These are phyloP conservation scores for Melampsora abietis-canadensis DNA, from an alignment of 1,284 basidiomycete species.

Conservation along the genomic window DNA sequence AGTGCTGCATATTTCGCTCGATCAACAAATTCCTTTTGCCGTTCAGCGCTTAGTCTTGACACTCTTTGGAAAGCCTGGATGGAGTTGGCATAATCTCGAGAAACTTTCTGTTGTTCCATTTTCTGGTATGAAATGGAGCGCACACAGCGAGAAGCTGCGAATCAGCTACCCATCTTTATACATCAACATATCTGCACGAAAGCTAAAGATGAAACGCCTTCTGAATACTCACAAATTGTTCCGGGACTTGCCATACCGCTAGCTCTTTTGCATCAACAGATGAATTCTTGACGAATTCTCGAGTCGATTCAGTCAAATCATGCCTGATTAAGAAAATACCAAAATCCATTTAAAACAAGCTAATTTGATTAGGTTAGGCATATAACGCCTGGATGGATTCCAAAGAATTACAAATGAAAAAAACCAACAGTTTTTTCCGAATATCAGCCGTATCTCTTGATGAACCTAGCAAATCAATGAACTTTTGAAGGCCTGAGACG, in stretches of 20 bases:
- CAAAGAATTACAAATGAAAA: background rate
- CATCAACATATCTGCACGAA: no score
- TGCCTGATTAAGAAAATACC: conserved; percentile 52
- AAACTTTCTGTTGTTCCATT: conserved; percentile 42
- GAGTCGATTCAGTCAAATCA: conserved; percentile 87
- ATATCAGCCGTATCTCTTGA: conserved; percentile 69
- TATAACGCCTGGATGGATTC: background rate
- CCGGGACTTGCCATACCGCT: conserved; percentile 33
- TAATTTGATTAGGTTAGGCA: conserved; percentile 16
- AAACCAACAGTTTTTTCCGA: conserved; percentile 69
- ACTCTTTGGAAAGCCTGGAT: conserved; percentile 86
- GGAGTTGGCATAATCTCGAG: conserved; percentile 81
- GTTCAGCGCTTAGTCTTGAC: conserved; percentile 81
- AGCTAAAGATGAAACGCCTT: no score
- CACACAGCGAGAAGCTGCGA: no score
- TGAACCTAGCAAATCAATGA: conserved; percentile 85
- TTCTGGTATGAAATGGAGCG: conserved; percentile 18
- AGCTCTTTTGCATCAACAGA: conserved; percentile 77
- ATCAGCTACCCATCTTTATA: no score
- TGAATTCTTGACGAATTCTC: conserved; percentile 87
- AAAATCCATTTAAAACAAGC: background rate
- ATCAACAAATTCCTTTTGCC: conserved; percentile 77
- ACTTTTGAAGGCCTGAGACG: conserved; percentile 86
- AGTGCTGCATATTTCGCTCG: conserved; percentile 63
- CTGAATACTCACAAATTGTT: conserved; percentile 16